Base-by-base conservation (phyloP, 345 rosid genomes). In the Aquilaria sinensis region DNA sequence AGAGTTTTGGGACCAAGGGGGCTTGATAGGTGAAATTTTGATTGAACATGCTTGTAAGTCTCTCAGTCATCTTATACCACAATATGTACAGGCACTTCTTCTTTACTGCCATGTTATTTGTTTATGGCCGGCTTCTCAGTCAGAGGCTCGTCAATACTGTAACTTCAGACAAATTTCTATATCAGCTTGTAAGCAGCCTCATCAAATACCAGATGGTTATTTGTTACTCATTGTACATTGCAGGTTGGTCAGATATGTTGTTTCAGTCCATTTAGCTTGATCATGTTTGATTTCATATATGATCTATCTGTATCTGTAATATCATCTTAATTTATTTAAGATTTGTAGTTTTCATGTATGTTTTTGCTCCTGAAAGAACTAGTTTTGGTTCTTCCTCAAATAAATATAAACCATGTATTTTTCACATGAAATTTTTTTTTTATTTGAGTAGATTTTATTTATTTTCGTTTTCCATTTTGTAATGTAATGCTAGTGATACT, bases 61-160 rank as follows among this genome's bases (percentile, higher is more conserved):
- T 56, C 23, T 34, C 47, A 37, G 47, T 70, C 54, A 55, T 62
- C 31, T 63, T 60, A 31, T 30, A 23, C 60, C 63, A 37, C 62
- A 9, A 37, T 61, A 29, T 77, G 73, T 52, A 31, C 81, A 90
- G 98, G 99, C 88, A 90, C 72, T 94, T 94, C 78, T 90, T 94
- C 87, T 90, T 94, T 83, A 88, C 97, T 47, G 96, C 88, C 29
- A 94, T 94, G 99, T 75, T 90, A 57, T 94, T 90, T 69, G 95
- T 94, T 6, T 94, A 90, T 70, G 99, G 99, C 31, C 88, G 96
- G 70, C 85, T 90, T 67, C 96, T 90, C 74, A 94, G 87, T 76
- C 99, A 82, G 72, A 88, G 90, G 60, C 90, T 94, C 12, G 96
- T 84, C 73, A 94, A 90, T 71, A 85, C 99, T 12, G 85, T 94